These are phyloP conservation scores for Luffa aegyptiaca DNA, from an alignment of 306 rosid genomes.

Conservation along the genomic window DNA sequence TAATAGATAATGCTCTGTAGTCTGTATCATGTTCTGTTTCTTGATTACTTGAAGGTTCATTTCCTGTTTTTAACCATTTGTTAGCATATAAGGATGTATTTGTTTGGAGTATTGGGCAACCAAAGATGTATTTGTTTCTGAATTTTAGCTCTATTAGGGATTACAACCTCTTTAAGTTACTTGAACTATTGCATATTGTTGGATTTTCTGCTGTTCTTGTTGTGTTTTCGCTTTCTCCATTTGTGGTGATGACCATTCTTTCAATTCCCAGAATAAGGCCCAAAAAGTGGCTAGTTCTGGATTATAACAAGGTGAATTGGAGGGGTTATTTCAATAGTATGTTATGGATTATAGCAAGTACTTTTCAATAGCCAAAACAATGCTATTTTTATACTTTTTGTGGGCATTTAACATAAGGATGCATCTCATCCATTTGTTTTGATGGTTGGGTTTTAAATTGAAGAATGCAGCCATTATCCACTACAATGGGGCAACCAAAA, in stretches of 20 bases:
- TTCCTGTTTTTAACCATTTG: slow-evolving; percentile 41
- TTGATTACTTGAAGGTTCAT: slow-evolving; percentile 68
- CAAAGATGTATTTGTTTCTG: too few species aligned
- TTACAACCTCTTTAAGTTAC: slow-evolving; percentile 57
- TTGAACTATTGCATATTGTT: slow-evolving; percentile 75
- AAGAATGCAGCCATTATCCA: too few species aligned
- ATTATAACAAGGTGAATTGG: slow-evolving; percentile 50
- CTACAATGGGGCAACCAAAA: too few species aligned
- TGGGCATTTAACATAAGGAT: too few species aligned
- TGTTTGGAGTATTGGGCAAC: too few species aligned
- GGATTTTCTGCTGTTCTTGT: slow-evolving; percentile 78
- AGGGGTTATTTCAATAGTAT: slow-evolving; percentile 65
- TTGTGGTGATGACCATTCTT: slow-evolving; percentile 46
- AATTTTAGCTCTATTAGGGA: slow-evolving; percentile 55
- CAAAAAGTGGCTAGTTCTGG: slow-evolving; percentile 41
- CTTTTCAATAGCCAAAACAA: too few species aligned
- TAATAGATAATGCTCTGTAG: slow-evolving; percentile 95
- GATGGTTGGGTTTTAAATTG: too few species aligned
- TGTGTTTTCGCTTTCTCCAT: slow-evolving; percentile 62
- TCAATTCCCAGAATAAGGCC: slow-evolving; percentile 58
- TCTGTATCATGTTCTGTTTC: slow-evolving; percentile 75
- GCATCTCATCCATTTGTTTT: too few species aligned
- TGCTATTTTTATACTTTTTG: too few species aligned
- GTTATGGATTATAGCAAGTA: slow-evolving; percentile 94
- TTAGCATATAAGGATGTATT: too few species aligned